These are phyloP conservation scores for Pseudogymnoascus sp. DNA, from an alignment of 2,329 filamentous ascomycete genomes.

Conservation along the genomic window DNA sequence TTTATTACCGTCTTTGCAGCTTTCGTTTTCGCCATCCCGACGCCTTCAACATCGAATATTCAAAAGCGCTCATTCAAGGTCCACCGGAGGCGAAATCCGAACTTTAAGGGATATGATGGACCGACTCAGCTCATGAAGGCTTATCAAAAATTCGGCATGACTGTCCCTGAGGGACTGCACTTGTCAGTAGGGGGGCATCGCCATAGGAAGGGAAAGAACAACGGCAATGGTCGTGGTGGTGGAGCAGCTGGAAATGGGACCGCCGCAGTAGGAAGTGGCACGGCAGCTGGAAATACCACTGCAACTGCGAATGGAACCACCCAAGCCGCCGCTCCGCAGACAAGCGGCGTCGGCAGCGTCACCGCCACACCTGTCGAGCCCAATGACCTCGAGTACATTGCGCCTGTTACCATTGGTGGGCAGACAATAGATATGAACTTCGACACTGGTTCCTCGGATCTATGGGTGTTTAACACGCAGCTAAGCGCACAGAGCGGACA, in stretches of 20 bases:
- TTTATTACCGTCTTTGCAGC: constrained; percentile 5
- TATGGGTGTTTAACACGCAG: constrained; percentile 31
- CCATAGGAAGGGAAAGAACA: neutral
- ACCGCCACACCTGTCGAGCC: constrained; percentile 51
- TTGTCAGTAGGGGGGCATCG: neutral
- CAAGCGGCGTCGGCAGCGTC: constrained; percentile 47
- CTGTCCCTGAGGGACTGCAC: constrained; percentile 35
- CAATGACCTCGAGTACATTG: constrained; percentile 25
- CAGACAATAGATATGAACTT: constrained; percentile 30
- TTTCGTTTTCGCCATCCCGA: neutral
- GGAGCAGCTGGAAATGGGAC: constrained; percentile 12
- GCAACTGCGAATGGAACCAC: constrained; percentile 12
- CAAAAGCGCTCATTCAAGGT: constrained; percentile 29
- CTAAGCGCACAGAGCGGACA: constrained; percentile 23
- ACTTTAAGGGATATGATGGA: constrained; percentile 50
- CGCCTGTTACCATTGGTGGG: constrained; percentile 25
- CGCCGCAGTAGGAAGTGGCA: constrained; percentile 9
- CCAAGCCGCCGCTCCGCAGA: constrained; percentile 24
- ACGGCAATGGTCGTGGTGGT: neutral
- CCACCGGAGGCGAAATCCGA: constrained; percentile 30
- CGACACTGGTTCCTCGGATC: constrained; percentile 29
- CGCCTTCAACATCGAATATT: constrained; percentile 10
- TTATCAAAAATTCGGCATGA: constrained; percentile 59
- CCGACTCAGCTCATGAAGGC: constrained; percentile 50
- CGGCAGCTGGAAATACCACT: constrained; percentile 6